Base-by-base conservation (phyloP, 768 basidiomycete species). In the Dioszegia crocea region DNA sequence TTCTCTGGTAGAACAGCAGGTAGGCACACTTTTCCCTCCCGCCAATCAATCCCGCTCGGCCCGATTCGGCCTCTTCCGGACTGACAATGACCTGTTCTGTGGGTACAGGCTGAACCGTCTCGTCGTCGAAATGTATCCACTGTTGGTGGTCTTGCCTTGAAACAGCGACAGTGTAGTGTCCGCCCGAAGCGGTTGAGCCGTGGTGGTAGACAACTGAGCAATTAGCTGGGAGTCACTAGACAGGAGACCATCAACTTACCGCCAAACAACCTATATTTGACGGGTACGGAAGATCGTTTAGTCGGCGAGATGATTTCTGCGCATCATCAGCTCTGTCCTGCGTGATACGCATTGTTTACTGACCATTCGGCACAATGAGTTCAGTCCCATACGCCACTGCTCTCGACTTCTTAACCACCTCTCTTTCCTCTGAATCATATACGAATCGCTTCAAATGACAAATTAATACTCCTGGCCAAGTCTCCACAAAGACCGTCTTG, bases 81-180 rank as follows among this genome's bases (percentile, higher is more conserved):
- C 81, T 62, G 16, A 78, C 70, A 23, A 73, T 61, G 21, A 79
- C 79, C 21, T 78, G 64, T 14, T 74, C 75, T n/a, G 61, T 70
- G 23, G 82, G 79, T 40, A 94, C 83, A 65, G 88, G 85, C 31
- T 85, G 85, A 24, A 93, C 87, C 10, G 86, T 79, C 76, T 96
- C 93, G 71, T 97, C 94, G 75, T 98, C 93, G 53, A 97, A 88
- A 49, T 93, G 85, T 60, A 96, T 81, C 94, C 94, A 97, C 57
- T 88, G 85, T 4, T 82, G 80, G 1, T 80, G 78, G 55, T 82
- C 81, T 49, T 70, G 88, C 65, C 89, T 86, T 1, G 93, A 79
- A 10, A 93, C 88, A 67, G 91, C 88, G 46, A 94, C 83, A 2
- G 93, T 98, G 79, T 97, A 98, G 77, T 97, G 94, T 0, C 94